phyloP scores from a whole-genome alignment of 768 basidiomycete genomes.

The Pholiota conissans region DNA sequence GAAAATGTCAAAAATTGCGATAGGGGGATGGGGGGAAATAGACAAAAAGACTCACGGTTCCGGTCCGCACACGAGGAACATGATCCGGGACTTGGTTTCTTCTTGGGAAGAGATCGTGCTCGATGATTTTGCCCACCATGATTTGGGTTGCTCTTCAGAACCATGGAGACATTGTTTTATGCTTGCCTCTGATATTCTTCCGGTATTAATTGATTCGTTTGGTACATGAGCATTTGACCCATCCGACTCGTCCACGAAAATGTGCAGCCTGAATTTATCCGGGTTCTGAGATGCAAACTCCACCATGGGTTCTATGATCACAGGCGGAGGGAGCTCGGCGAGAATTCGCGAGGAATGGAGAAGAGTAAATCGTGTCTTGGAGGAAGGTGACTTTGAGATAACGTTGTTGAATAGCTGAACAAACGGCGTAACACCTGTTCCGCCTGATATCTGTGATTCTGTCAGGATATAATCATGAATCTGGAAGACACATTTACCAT shows the following conservation, averaged over 20 bases:
- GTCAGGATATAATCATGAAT: neutral
- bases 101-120: conserved; percentile 16
- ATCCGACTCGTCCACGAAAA: conserved; percentile 63
- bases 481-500: conserved; percentile 49
- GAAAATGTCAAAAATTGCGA: conserved; percentile 2
- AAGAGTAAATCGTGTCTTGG: conserved; percentile 63
- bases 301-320: conserved; percentile 54
- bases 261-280: conserved; percentile 50
- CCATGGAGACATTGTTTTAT: conserved; percentile 43
- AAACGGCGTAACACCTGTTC: conserved; percentile 87
- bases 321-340: conserved; percentile 68
- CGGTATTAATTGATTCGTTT: conserved; percentile 34
- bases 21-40: too few relatives aligned
- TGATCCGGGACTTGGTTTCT: conserved; percentile 34
- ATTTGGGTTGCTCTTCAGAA: conserved; percentile 18
- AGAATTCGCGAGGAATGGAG: conserved; percentile 68
- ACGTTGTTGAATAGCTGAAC: conserved; percentile 68
- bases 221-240: conserved; percentile 21
- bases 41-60: conserved; percentile 57
- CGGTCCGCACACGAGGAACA: conserved; percentile 86
- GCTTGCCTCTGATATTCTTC: conserved; percentile 53
- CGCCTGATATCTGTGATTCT: conserved; percentile 70
- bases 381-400: conserved; percentile 36
- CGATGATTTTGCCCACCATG: conserved; percentile 40
- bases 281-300: conserved; percentile 50